A percentile compares a stretch with the other conserved stretches of the same genome.
Evolutionary conservation across 2,329 filamentous ascomycete species (phyloP).

Genomic region (Lachnellula hyalina): DNA sequence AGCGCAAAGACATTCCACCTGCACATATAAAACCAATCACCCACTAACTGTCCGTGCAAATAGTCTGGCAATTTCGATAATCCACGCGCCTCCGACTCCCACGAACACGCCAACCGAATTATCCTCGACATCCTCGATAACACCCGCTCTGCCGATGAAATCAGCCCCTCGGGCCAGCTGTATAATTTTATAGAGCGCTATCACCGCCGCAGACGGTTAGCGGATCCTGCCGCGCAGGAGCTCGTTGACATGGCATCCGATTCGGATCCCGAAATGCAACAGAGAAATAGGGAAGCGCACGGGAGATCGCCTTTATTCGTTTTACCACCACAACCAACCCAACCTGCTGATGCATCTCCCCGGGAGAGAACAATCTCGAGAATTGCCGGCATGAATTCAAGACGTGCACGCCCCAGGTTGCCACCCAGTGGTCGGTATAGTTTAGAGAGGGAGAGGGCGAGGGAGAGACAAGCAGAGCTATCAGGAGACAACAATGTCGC

Average conservation of each 20-base stretch:
- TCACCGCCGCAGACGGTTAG: constrained; percentile 29
- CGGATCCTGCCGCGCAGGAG: constrained; percentile 13
- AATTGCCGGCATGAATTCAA: constrained; percentile 7
- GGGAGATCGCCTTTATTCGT: constrained; percentile 24
- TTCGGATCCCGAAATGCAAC: constrained; percentile 17
- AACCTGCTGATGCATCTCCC: constrained; percentile 5
- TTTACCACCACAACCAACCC: constrained; percentile 15
- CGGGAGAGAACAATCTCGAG: constrained; percentile 10
- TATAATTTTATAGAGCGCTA: constrained; percentile 39
- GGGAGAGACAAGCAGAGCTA: background rate
- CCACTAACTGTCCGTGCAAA: background rate
- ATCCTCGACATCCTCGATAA: constrained; percentile 38
- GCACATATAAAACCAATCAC: background rate
- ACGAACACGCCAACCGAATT: constrained; percentile 28
- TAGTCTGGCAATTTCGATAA: constrained; percentile 29
- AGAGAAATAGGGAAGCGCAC: constrained; percentile 11
- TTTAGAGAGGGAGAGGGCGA: constrained; percentile 24
- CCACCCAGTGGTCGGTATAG: constrained; percentile 24
- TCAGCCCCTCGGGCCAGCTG: constrained; percentile 40
- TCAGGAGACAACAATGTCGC: constrained; percentile 11
- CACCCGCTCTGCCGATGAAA: constrained; percentile 31
- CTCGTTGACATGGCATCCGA: constrained; percentile 28
- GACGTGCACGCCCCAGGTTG: constrained; percentile 22
- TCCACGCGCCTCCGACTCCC: constrained; percentile 22
- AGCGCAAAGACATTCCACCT: background rate